A percentile compares a stretch with the other conserved stretches of the same genome.
Conservation (phyloP, 257 asterid species). For the Misopates orontium region DNA sequence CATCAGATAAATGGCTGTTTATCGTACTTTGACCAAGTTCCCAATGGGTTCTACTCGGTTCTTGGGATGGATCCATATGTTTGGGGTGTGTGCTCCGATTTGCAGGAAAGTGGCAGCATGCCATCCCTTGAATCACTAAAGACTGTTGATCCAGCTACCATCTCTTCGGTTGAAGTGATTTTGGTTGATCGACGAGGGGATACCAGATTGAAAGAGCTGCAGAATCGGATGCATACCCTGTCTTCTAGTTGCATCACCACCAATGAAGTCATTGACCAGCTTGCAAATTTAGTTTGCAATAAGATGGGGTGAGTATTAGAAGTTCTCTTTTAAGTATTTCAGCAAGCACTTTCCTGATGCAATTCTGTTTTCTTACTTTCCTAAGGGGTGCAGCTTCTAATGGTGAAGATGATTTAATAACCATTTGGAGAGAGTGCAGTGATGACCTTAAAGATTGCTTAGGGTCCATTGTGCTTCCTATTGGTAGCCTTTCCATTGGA, state of each 20-base stretch:
- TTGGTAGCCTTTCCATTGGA: constrained; percentile 78
- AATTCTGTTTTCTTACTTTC: constrained; percentile 39
- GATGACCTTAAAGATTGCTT: constrained; percentile 76
- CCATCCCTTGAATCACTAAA: constrained; percentile 84
- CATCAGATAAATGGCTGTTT: constrained; percentile 86
- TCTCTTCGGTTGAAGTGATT: constrained; percentile 74
- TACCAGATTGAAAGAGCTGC: constrained; percentile 82
- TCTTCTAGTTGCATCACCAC: constrained; percentile 61
- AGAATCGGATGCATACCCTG: constrained; percentile 55
- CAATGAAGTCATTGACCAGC: constrained; percentile 80
- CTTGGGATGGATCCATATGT: constrained; percentile 96
- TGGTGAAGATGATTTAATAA: constrained; percentile 68
- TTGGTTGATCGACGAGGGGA: constrained; percentile 68
- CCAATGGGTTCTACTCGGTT: constrained; percentile 80
- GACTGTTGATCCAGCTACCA: constrained; percentile 57
- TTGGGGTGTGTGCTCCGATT: constrained; percentile 84
- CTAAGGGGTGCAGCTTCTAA: constrained; percentile 64
- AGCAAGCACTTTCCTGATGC: constrained; percentile 14
- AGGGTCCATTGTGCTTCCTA: constrained; percentile 80
- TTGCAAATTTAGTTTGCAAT: constrained; percentile 87
- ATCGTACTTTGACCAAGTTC: constrained; percentile 78
- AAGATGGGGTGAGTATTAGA: constrained; percentile 85
- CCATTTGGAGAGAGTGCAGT: constrained; percentile 77
- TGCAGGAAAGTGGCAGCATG: constrained; percentile 82
- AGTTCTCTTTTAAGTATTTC: constrained; percentile 25